Conservation (phyloP, 176 grass and related monocot species). For the Tillandsia leiboldiana region DNA sequence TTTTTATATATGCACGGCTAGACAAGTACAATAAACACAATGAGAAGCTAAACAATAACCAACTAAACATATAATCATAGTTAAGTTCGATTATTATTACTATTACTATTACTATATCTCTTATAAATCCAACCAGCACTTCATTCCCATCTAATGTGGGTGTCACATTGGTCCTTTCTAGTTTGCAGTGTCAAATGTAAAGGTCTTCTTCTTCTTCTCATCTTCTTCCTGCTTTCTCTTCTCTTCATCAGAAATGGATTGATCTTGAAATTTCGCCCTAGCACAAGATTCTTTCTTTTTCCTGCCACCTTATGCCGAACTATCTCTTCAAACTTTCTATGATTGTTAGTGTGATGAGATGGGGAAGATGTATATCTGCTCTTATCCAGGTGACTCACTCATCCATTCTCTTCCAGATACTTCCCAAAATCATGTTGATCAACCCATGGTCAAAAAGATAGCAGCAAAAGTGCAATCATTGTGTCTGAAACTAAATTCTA, state of each 20-base stretch:
- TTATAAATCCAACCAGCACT: too few species aligned
- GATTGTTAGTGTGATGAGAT: too few species aligned
- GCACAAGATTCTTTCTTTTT: neutral
- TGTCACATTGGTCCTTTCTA: neutral
- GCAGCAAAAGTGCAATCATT: constrained; percentile 1
- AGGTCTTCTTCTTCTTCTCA: neutral
- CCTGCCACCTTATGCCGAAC: too few species aligned
- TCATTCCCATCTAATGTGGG: too few species aligned
- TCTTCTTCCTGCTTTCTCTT: neutral
- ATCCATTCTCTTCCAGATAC: neutral
- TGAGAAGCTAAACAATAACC: too few species aligned
- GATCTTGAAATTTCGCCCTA: neutral
- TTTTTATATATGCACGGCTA: too few species aligned
- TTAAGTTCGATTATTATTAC: too few species aligned
- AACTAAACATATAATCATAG: too few species aligned
- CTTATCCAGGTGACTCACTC: constrained; percentile 5
- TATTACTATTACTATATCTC: too few species aligned
- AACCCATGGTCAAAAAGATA: neutral
- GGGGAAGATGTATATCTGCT: neutral
- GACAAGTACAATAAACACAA: too few species aligned
- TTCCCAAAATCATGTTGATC: neutral
- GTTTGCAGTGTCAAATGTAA: neutral
- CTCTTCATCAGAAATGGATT: neutral
- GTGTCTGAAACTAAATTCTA: neutral
- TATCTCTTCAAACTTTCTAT: too few species aligned